Evolutionary conservation across 2,329 filamentous ascomycete genomes (phyloP).

Genomic region (Cephalotrichum gorgonifer): DNA sequence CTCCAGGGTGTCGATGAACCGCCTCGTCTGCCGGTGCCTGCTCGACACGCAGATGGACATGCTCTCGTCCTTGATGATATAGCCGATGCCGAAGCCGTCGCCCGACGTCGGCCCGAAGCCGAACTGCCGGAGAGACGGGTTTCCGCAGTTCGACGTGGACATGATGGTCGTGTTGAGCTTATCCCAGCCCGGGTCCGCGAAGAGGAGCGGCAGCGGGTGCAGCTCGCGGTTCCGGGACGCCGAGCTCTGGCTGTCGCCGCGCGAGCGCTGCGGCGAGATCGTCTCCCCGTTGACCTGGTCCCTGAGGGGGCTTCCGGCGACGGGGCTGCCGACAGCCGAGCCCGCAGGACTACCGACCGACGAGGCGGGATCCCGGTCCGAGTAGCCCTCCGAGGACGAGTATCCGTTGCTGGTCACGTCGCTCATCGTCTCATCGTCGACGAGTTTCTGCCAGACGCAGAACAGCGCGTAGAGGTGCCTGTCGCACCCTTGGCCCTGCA

Average conservation of each 20-base stretch:
- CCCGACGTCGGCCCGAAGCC: slow-evolving; percentile 91
- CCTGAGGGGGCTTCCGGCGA: slow-evolving; percentile 25
- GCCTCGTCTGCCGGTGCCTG: slow-evolving; percentile 86
- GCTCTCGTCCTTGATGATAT: slow-evolving; percentile 89
- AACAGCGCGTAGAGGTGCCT: slow-evolving; percentile 89
- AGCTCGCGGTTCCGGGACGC: slow-evolving; percentile 25
- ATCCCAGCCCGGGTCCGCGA: slow-evolving; percentile 86
- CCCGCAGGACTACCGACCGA: slow-evolving; percentile 6
- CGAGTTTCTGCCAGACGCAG: slow-evolving; percentile 83
- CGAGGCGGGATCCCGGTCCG: slow-evolving; percentile 27
- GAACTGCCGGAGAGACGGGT: slow-evolving; percentile 88
- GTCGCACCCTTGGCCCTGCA: slow-evolving; percentile 85
- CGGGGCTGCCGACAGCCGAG: slow-evolving; percentile 28
- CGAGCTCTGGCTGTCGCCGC: slow-evolving; percentile 46
- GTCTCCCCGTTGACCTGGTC: slow-evolving; percentile 24
- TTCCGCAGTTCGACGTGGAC: slow-evolving; percentile 97
- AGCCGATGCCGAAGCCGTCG: slow-evolving; percentile 93
- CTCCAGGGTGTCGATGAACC: slow-evolving; percentile 83
- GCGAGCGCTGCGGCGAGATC: slow-evolving; percentile 11
- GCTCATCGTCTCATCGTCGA: slow-evolving; percentile 60
- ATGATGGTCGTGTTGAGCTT: slow-evolving; percentile 90
- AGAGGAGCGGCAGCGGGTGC: slow-evolving; percentile 62
- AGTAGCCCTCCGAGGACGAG: slow-evolving; percentile 48
- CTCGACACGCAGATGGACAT: slow-evolving; percentile 77
- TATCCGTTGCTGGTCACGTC: slow-evolving; percentile 49